Evolutionary conservation across 805 yeast genomes (phyloP), one percentile per base, ranked within the genome.

Genomic region (Saturnispora ahearnii): DNA sequence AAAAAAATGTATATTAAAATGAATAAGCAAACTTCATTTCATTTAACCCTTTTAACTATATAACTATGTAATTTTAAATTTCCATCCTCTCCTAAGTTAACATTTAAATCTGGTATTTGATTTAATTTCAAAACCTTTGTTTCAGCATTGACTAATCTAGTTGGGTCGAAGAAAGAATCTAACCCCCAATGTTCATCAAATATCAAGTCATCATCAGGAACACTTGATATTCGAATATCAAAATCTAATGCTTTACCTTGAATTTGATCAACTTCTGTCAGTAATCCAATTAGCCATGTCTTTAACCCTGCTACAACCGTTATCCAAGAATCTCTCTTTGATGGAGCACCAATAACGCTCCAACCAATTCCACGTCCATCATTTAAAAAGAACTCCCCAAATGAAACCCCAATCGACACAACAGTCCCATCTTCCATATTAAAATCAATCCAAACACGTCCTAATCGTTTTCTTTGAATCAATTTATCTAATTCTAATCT

Each of bases 401-500:
- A 47, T 28, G 50, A 48, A 12, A 42, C 21, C n/a, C 46, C 50
- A 11, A 48, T 13, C 3, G 45, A 41, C 7, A 43, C 38, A 36
- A 21, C 18, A 5, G 43, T 12, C 6, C 29, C 11, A 12, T 42
- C 38, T 18, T 11, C 38, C 46, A 42, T 32, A 4, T 38, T 22
- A 34, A 44, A 41, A 15, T 46, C 46, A 46, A 22, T 26, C 40
- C 43, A 46, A 4, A 42, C 29, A n/a, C 49, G 33, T 13, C 24
- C 31, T n/a, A 47, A n/a, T 31, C 38, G 28, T 21, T 37, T 15
- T 41, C 49, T 5, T 49, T 50, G 13, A 64, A 46, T 9, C 59
- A 49, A 1, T 42, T 49, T 33, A n/a, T 44, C 18, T 44, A 43
- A 18, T 60, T 40, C 8, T 66, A 65, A 2, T 47, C 44, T 28